Conservation (phyloP, 306 rosid species). For the cucumber (Cucumis sativus) region Cucumber_9930_V3 NC_026660.2:22312001-22312500, state of each 20-base stretch:
- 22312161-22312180: slow-evolving; percentile 80
- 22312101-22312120: slow-evolving; percentile 88
- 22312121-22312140: slow-evolving; percentile 94
- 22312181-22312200: background rate
- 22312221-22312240: background rate
- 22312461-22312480: background rate
- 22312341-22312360: slow-evolving; percentile 91
- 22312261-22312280: slow-evolving; percentile 78
- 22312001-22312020: background rate
- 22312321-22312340: slow-evolving; percentile 93
- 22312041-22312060: slow-evolving; percentile 98
- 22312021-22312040: background rate
- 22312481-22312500: background rate
- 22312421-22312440: slow-evolving; percentile 33
- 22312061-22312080: slow-evolving; percentile 91
- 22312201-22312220: background rate
- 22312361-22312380: slow-evolving; percentile 85
- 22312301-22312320: slow-evolving; percentile 93
- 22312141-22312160: slow-evolving; percentile 92
- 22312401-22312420: slow-evolving; percentile 92
- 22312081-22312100: slow-evolving; percentile 94
- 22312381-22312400: slow-evolving; percentile 96
- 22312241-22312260: slow-evolving; percentile 57
- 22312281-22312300: slow-evolving; percentile 76
- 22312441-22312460: background rate